These are phyloP conservation scores for Miamiensis avidus DNA, from an alignment of 169 alveolate genomes.

Conservation along the genomic window DNA sequence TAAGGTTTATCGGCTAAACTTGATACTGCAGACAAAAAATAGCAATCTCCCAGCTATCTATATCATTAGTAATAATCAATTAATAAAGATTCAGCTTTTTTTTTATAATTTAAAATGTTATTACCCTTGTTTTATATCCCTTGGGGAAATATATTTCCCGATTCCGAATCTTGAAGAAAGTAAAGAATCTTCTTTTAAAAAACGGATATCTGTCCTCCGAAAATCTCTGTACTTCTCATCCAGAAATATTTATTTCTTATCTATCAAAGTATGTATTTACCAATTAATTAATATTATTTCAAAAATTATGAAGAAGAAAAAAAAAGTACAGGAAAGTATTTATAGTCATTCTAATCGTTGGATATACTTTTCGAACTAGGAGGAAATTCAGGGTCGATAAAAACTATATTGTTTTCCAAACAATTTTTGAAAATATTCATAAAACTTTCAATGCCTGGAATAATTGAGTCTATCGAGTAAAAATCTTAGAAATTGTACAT, in stretches of 20 bases:
- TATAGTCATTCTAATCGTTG: background rate
- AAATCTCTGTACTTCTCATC: background rate
- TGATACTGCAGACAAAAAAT: constrained; percentile 59
- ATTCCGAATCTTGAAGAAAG: constrained; percentile 33
- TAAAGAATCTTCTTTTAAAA: constrained; percentile 4
- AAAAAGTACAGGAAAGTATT: background rate
- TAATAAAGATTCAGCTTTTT: too few species aligned
- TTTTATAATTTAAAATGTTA: too few species aligned
- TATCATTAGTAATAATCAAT: too few species aligned
- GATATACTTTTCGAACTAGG: background rate
- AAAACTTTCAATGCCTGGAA: background rate
- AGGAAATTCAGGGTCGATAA: background rate
- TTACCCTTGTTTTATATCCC: constrained; percentile 63
- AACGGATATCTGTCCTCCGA: background rate
- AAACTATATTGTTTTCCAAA: background rate
- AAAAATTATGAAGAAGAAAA: too few species aligned
- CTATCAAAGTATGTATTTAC: background rate
- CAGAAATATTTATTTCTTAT: background rate
- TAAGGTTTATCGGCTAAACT: constrained; percentile 65
- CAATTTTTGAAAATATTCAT: background rate
- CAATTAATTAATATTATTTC: too few species aligned
- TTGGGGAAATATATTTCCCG: constrained; percentile 45
- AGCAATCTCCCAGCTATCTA: constrained; percentile 69
- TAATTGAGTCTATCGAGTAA: background rate
- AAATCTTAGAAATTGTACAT: background rate